Evolutionary conservation across 495 filamentous ascomycete species (phyloP).

Genomic region (Podospora appendiculata): DNA sequence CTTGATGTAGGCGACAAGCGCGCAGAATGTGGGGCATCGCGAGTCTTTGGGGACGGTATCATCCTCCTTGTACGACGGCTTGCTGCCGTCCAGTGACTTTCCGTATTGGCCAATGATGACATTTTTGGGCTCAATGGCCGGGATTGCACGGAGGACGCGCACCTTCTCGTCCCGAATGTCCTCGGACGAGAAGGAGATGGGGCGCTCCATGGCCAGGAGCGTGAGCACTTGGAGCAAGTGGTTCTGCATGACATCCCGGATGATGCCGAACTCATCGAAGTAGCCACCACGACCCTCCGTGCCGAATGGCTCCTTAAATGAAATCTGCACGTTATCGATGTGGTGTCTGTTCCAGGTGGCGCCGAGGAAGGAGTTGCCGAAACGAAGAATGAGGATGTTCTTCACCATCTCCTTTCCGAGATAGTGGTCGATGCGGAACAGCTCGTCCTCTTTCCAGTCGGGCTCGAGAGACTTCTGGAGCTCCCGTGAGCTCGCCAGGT

Average conservation of each 20-base stretch:
- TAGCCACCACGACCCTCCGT: slow-evolving; percentile 99
- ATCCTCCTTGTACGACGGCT: slow-evolving; percentile 97
- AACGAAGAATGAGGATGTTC: slow-evolving; percentile 96
- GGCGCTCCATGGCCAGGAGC: slow-evolving; percentile 94
- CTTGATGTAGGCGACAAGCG: slow-evolving; percentile 96
- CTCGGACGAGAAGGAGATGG: slow-evolving; percentile 95
- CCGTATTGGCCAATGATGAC: slow-evolving; percentile 99
- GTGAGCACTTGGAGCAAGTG: slow-evolving; percentile 95
- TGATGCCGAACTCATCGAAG: slow-evolving; percentile 99
- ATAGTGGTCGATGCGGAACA: slow-evolving; percentile 99
- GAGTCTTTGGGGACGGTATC: slow-evolving; percentile 97
- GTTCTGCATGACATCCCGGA: slow-evolving; percentile 98
- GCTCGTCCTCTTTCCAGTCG: slow-evolving; percentile 98
- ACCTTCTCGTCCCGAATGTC: slow-evolving; percentile 99
- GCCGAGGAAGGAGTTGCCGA: slow-evolving; percentile 98
- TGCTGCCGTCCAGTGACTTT: slow-evolving; percentile 90
- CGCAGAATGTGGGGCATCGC: slow-evolving; percentile 95
- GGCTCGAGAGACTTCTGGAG: slow-evolving; percentile 92
- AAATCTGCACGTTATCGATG: slow-evolving; percentile 98
- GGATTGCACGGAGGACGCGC: slow-evolving; percentile 87
- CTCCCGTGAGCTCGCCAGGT: slow-evolving; percentile 86
- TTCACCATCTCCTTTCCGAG: slow-evolving; percentile 99
- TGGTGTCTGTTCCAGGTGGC: slow-evolving; percentile 99
- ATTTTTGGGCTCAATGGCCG: slow-evolving; percentile 96
- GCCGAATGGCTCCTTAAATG: slow-evolving; percentile 99